Base-by-base conservation (phyloP, 1,139 yeast genomes). In the Zygotorulaspora mrakii region DNA sequence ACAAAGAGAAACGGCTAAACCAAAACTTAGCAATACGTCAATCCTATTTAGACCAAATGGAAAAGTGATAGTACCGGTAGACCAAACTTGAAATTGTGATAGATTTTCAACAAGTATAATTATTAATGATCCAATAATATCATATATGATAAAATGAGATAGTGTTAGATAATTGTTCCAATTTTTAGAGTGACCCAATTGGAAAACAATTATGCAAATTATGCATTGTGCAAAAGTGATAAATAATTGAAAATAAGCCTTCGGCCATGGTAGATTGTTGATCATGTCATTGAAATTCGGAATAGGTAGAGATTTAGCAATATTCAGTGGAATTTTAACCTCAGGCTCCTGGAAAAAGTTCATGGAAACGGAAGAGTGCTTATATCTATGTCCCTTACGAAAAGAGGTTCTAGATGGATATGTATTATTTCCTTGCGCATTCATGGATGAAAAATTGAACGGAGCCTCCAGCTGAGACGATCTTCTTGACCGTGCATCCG, bases 281-380 rank as follows among this genome's bases (percentile, higher is more conserved):
- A 76, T 47, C 39, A 86, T 71, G 55, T 88, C 96, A 13, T 62
- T 59, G 17, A 74, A 57, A 14, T 77, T 82, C 0, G 98, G 98
- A 0, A 88, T 78, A 0, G 95, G 91, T 47, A 80, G 74, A 45
- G 84, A 79, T 33, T 82, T 81, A 0, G 96, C 94, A 23, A 88
- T 74, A 37, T 82, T 76, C 36, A 77, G 66, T 1, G 88, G 80
- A 9, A 83, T 80, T 31, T 79, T 69, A 11, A 78, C 80, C 5
- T 88, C 82, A 1, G 96, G 96, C 57, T 89, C 97, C 59, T 86
- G 96, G 62, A 91, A 91, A 59, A 89, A 75, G 61, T 91, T 91
- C 91, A 91, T 84, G 3, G 95, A 85, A 4, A 91, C 95, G n/a
- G 96, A 87, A 4, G 96, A 87, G 49, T 91, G 97, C 61, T 91